These are phyloP conservation scores for Trichoderma harzianum DNA, from an alignment of 2,329 filamentous ascomycete species.

Conservation along the genomic window DNA sequence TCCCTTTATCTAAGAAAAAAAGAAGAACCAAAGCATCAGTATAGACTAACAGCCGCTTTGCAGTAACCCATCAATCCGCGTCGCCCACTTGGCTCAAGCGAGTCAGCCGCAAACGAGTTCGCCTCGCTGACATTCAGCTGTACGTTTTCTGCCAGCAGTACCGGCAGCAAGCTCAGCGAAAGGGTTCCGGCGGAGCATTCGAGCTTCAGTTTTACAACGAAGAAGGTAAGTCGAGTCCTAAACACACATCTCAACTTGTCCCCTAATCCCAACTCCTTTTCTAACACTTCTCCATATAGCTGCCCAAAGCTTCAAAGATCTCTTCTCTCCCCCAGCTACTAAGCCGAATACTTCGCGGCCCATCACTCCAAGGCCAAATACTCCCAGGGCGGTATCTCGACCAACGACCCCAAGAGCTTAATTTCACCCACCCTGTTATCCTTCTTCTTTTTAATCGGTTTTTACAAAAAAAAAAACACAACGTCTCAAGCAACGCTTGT, in stretches of 20 bases:
- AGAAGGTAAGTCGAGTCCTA: slow-evolving; percentile 31
- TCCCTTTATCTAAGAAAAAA: neutral
- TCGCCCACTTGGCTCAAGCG: slow-evolving; percentile 51
- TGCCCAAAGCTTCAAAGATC: slow-evolving; percentile 39
- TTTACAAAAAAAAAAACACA: neutral
- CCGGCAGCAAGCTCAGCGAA: slow-evolving; percentile 49
- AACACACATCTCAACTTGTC: too few species aligned
- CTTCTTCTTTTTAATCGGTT: neutral
- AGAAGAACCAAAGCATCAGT: neutral
- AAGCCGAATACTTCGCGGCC: slow-evolving; percentile 9
- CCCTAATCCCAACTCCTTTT: too few species aligned
- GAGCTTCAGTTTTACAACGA: slow-evolving; percentile 49
- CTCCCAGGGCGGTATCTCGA: neutral
- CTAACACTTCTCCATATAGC: slow-evolving; percentile 23
- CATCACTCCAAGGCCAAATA: slow-evolving; percentile 4
- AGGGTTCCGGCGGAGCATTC: slow-evolving; percentile 46
- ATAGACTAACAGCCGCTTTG: neutral
- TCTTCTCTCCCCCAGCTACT: slow-evolving; percentile 34
- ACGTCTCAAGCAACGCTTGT: neutral
- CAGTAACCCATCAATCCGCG: slow-evolving; percentile 52
- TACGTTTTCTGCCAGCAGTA: slow-evolving; percentile 60
- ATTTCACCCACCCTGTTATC: neutral
- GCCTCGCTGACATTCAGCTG: slow-evolving; percentile 52
- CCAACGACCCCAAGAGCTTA: slow-evolving; percentile 7
- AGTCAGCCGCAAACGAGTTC: slow-evolving; percentile 45